Conservation (phyloP, 495 filamentous ascomycete genomes). For the Gamarada debralockiae region DNA sequence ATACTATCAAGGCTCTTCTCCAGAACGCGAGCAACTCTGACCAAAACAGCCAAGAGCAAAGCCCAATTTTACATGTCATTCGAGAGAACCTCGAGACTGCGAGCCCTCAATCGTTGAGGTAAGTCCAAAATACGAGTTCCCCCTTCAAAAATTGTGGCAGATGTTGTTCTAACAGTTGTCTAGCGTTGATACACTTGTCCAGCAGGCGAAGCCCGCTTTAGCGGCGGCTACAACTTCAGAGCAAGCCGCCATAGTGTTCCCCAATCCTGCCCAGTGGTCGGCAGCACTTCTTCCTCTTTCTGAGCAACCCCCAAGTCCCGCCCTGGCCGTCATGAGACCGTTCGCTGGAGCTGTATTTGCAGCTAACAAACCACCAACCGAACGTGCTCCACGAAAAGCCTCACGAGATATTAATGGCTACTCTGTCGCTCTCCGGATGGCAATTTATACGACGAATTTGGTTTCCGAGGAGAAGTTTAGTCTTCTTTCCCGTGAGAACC, state of each 20-base stretch:
- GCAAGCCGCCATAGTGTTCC: conserved; percentile 34
- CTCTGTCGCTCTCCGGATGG: conserved; percentile 70
- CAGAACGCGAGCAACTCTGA: background rate
- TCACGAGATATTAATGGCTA: conserved; percentile 60
- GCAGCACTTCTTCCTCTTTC: conserved; percentile 55
- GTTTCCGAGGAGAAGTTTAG: conserved; percentile 34
- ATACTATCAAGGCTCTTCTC: conserved; percentile 19
- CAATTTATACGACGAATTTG: conserved; percentile 58
- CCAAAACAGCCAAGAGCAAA: conserved; percentile 8
- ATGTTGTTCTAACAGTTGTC: background rate
- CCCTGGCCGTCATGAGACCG: conserved; percentile 67
- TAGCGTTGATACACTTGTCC: conserved; percentile 41
- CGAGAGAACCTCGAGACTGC: conserved; percentile 34
- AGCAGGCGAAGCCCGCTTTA: conserved; percentile 32
- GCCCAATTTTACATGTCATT: conserved; percentile 24
- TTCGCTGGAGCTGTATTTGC: conserved; percentile 70
- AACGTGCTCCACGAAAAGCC: conserved; percentile 27
- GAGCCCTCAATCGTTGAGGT: conserved; percentile 36
- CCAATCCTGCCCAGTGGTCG: conserved; percentile 38
- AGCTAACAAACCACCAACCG: background rate
- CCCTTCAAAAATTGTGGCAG: background rate
- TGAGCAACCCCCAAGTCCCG: conserved; percentile 48
- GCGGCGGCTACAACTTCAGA: conserved; percentile 11
- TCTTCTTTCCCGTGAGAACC: conserved; percentile 26
- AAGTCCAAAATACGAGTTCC: conserved; percentile 15